phyloP scores from a whole-genome alignment of 1,139 yeast genomes.

The Pichia sp. region DNA sequence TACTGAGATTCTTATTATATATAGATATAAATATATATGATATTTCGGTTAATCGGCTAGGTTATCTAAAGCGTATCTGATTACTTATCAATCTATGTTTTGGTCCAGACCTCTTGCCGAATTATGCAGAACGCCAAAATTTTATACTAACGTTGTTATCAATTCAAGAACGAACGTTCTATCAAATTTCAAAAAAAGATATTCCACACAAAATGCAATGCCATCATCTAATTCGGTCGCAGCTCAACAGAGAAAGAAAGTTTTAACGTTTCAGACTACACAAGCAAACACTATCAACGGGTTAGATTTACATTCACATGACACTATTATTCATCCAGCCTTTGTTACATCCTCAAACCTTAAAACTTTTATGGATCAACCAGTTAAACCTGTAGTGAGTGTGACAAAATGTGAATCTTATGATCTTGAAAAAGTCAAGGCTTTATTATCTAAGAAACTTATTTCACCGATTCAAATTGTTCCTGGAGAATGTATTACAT shows the following conservation, averaged over 20 bases:
- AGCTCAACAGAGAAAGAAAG: conserved; percentile 13
- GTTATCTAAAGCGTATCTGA: too few species aligned
- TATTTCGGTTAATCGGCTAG: too few species aligned
- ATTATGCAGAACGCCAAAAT: too few species aligned
- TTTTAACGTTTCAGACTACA: conserved; percentile 9
- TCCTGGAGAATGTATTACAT: conserved; percentile 63
- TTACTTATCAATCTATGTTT: too few species aligned
- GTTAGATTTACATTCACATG: not conserved
- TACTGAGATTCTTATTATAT: too few species aligned
- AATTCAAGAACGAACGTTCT: too few species aligned
- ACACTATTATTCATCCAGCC: conserved; percentile 16
- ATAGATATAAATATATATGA: too few species aligned
- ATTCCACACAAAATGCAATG: not conserved
- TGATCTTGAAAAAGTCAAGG: conserved; percentile 42
- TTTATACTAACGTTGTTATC: too few species aligned
- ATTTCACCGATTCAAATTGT: conserved; percentile 38
- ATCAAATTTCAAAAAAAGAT: not conserved
- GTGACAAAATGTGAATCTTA: conserved; percentile 67
- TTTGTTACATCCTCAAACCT: conserved; percentile 16
- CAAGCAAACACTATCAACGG: not conserved
- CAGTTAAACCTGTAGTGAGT: conserved; percentile 47
- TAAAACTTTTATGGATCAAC: conserved; percentile 21
- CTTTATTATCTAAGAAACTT: conserved; percentile 33
- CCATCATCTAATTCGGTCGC: conserved; percentile 5
- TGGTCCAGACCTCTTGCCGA: too few species aligned